These are phyloP conservation scores for Dipodascopsis tothii DNA, from an alignment of 805 yeast genomes.

Conservation along the genomic window DNA sequence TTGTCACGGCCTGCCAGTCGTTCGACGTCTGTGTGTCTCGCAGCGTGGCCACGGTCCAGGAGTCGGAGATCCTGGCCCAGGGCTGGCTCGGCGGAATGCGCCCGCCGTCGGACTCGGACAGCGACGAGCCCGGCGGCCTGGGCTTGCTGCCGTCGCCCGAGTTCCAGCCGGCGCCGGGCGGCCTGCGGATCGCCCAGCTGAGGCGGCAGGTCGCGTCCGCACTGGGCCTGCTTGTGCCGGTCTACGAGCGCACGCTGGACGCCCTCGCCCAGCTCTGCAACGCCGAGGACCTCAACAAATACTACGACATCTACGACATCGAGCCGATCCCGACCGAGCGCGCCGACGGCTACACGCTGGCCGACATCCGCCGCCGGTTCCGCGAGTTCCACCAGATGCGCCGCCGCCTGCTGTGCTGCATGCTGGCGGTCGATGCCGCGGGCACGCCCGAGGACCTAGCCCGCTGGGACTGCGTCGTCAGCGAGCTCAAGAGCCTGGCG, in stretches of 20 bases:
- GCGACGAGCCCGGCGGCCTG: too few species aligned
- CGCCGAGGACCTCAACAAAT: slow-evolving; percentile 12
- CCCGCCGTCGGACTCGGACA: too few species aligned
- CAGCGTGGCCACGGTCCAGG: slow-evolving; percentile 22
- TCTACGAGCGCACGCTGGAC: slow-evolving; percentile 9
- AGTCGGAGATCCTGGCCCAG: slow-evolving; percentile 21
- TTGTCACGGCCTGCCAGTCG: slow-evolving; percentile 17
- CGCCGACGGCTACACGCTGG: neutral
- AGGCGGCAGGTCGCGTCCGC: slow-evolving; percentile 13
- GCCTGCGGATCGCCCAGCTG: slow-evolving; percentile 1
- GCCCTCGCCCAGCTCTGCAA: slow-evolving; percentile 12
- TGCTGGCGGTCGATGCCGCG: slow-evolving; percentile 21
- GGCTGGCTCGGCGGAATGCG: too few species aligned
- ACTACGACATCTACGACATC: slow-evolving; percentile 21
- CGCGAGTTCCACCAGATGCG: slow-evolving; percentile 18
- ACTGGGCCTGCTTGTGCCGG: slow-evolving; percentile 16
- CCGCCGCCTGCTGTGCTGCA: slow-evolving; percentile 21
- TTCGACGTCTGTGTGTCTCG: slow-evolving; percentile 19
- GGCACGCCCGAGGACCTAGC: slow-evolving; percentile 16
- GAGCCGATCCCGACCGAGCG: neutral
- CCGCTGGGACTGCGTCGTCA: slow-evolving; percentile 15
- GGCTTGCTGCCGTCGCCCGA: slow-evolving; percentile 2
- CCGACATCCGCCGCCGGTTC: slow-evolving; percentile 5
- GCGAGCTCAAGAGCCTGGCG: slow-evolving; percentile 14
- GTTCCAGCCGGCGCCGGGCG: slow-evolving; percentile 1